Evolutionary conservation across 1,284 basidiomycete genomes (phyloP), one percentile per base, ranked within the genome.

Genomic region (Tilletia horrida): DNA sequence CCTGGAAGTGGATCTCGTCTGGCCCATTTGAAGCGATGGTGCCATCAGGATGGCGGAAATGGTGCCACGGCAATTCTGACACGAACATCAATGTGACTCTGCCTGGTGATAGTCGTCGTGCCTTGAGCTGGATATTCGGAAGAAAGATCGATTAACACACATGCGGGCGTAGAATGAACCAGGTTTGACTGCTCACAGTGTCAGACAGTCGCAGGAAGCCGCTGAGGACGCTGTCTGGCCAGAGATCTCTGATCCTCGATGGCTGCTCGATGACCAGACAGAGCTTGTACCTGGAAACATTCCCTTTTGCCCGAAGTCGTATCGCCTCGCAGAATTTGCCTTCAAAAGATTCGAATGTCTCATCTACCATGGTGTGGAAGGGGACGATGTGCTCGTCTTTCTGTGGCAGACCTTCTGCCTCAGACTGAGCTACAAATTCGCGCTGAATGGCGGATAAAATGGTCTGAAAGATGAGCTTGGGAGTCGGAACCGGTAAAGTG

Each of bases 211-310:
- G 35, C 35, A 40, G 35, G 11, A 78, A 69, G 13, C 71, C 67
- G 4, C 75, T 71, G 70, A 72, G 76, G 25, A 79, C 65, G n/a
- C 70, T 67, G 62, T 78, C 76, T 3, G 76, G 76, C 78, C 78
- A 80, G 1, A 78, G 52, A 52, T 78, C 78, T 23, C 78, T 69
- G 31, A 74, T 75, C 1, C 78, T 67, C 40, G 78, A 75, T 0
- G 78, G 73, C 44, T 76, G 70, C 18, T 76, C 67, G 62, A 80
- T 67, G 16, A 73, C 69, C 13, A 80, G 29, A 13, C 76, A 65
- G 14, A 74, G 18, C 31, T 66, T 67, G 8, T 45, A 47, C 27
- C 29, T 44, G 44, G 44, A 64, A 16, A 18, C 21, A 47, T 35
- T 21, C 27, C 43, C 27, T 18, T 16, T 44, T 43, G 21, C 48